Conservation (phyloP, 768 basidiomycete genomes). For the Cyathus striatus region DNA sequence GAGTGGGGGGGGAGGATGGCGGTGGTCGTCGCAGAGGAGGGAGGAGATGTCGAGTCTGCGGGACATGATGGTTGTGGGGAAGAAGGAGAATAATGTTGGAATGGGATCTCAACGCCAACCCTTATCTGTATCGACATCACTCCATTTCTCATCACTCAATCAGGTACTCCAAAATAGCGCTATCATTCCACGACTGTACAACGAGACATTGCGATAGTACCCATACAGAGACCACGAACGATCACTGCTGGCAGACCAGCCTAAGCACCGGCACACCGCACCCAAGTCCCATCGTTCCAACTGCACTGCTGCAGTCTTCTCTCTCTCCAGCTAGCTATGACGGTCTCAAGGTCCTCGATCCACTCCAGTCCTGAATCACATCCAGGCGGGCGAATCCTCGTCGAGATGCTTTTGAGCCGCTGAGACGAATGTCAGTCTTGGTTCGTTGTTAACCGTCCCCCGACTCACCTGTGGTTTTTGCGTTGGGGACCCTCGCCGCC, state of each 20-base stretch:
- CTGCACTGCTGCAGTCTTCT: constrained; percentile 13
- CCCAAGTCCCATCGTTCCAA: constrained; percentile 85
- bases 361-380: constrained; percentile 60
- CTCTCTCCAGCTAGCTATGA: constrained; percentile 73
- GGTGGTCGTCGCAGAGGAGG: constrained; percentile 56
- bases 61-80: constrained; percentile 44
- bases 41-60: constrained; percentile 74
- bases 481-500: constrained; percentile 30
- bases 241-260: constrained; percentile 13
- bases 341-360: constrained; percentile 89
- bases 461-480: constrained; percentile 59
- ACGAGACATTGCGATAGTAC: constrained; percentile 85
- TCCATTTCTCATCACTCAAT: no score
- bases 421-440: constrained; percentile 17
- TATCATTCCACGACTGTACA: constrained; percentile 57
- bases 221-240: constrained; percentile 69
- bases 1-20: constrained; percentile 3
- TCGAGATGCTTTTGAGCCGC: constrained; percentile 88
- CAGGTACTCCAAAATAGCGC: no score
- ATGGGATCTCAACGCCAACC: constrained; percentile 12
- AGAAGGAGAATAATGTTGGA: constrained; percentile 13
- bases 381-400: constrained; percentile 72
- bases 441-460: constrained; percentile 8
- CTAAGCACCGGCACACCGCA: constrained; percentile 51
- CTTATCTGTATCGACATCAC: no score